Evolutionary conservation across 768 basidiomycete species (phyloP).

Genomic region (Grammothele lineata): DNA sequence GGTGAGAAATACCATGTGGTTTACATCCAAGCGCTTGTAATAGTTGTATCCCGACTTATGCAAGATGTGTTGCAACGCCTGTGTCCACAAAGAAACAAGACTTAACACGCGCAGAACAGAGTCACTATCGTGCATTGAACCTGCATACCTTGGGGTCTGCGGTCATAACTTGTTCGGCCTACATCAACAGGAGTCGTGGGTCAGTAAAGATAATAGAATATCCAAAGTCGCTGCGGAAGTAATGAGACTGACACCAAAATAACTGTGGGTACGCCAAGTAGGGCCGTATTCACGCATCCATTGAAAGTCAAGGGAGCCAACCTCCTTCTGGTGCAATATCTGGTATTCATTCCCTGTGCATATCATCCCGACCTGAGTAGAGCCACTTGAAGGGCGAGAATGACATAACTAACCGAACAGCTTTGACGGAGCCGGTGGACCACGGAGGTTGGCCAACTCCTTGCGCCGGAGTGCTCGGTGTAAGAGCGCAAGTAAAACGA

Average conservation of each 20-base stretch:
- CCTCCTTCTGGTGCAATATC: slow-evolving; percentile 7
- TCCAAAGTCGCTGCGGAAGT: too few relatives aligned
- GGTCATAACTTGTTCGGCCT: slow-evolving; percentile 8
- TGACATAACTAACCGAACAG: too few relatives aligned
- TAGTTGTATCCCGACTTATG: slow-evolving; percentile 25
- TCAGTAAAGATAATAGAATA: too few relatives aligned
- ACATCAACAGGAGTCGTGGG: too few relatives aligned
- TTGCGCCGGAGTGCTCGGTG: too few relatives aligned
- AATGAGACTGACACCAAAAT: slow-evolving; percentile 17
- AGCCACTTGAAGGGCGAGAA: background rate
- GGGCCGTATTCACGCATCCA: slow-evolving; percentile 17
- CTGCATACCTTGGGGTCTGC: slow-evolving; percentile 9
- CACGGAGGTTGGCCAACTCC: too few relatives aligned
- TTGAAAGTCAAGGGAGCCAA: slow-evolving; percentile 16
- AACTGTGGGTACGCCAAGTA: slow-evolving; percentile 10
- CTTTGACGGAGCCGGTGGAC: too few relatives aligned
- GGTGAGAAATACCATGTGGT: background rate
- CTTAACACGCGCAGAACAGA: background rate
- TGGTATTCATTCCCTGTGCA: slow-evolving; percentile 5
- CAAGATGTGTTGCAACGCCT: slow-evolving; percentile 24
- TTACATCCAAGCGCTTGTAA: slow-evolving; percentile 11
- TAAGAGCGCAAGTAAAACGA: too few relatives aligned
- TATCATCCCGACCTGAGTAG: background rate
- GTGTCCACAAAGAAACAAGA: background rate
- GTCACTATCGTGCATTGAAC: background rate